phyloP scores from a whole-genome alignment of 768 basidiomycete genomes.

The Agrocybe praecox region DNA sequence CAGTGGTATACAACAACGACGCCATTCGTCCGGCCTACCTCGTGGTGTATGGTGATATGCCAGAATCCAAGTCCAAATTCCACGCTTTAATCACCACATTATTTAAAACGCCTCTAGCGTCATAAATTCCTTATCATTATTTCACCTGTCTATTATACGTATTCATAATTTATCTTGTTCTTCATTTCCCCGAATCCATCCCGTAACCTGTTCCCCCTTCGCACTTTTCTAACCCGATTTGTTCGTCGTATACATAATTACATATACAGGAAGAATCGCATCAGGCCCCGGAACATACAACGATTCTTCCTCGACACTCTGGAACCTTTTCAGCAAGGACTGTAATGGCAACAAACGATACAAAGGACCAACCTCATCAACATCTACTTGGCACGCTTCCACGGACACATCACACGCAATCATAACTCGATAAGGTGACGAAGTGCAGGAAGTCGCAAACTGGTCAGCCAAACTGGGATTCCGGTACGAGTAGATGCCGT shows the following conservation, averaged over 20 bases:
- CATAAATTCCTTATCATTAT: constrained; percentile 26
- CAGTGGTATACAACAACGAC: constrained; percentile 67
- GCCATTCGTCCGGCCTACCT: constrained; percentile 69
- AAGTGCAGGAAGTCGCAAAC: constrained; percentile 66
- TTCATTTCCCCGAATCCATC: constrained; percentile 12
- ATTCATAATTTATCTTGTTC: constrained; percentile 5
- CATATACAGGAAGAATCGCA: constrained; percentile 58
- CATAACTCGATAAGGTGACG: constrained; percentile 68
- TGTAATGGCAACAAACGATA: background rate
- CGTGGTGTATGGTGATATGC: constrained; percentile 54
- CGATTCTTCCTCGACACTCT: constrained; percentile 51
- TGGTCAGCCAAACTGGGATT: constrained; percentile 60
- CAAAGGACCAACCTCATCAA: constrained; percentile 28
- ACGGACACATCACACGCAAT: constrained; percentile 60
- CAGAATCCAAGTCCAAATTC: constrained; percentile 29
- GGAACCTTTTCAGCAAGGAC: constrained; percentile 9
- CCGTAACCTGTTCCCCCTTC: constrained; percentile 4
- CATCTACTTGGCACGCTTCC: constrained; percentile 31
- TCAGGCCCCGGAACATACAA: constrained; percentile 57
- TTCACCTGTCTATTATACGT: background rate
- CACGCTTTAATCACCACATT: constrained; percentile 37
- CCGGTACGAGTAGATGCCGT: constrained; percentile 64
- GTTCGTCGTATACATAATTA: constrained; percentile 54
- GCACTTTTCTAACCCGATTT: background rate
- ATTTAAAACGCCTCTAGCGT: constrained; percentile 51